Evolutionary conservation across 495 filamentous ascomycete species (phyloP).

Genomic region (Penicillium robsamsonii): DNA sequence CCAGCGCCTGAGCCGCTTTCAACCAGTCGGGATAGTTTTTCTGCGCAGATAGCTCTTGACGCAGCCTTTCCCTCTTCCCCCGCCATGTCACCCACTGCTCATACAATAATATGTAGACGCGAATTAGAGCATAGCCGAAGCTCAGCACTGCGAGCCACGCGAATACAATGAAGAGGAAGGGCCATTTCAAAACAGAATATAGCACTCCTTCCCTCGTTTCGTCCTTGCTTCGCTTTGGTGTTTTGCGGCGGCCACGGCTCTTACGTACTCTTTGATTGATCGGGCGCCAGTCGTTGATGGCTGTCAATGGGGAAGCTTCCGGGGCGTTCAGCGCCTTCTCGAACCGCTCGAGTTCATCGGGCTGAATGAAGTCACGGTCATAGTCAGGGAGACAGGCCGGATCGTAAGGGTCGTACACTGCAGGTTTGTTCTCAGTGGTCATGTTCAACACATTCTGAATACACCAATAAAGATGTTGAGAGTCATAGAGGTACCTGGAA

Average conservation of each 20-base stretch:
- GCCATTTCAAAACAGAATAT: conserved; percentile 88
- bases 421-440: conserved; percentile 31
- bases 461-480: background rate
- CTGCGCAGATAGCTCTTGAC: conserved; percentile 66
- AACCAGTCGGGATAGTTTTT: conserved; percentile 81
- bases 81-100: conserved; percentile 62
- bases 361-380: conserved; percentile 62
- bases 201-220: conserved; percentile 93
- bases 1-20: conserved; percentile 69
- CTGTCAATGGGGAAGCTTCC: conserved; percentile 55
- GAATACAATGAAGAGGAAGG: conserved; percentile 72
- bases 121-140: conserved; percentile 73
- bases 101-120: conserved; percentile 84
- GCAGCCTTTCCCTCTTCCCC: conserved; percentile 67
- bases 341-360: conserved; percentile 50
- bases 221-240: conserved; percentile 63
- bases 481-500: conserved; percentile 6
- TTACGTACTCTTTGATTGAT: conserved; percentile 65
- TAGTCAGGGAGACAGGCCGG: conserved; percentile 57
- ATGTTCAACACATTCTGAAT: conserved; percentile 39
- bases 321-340: conserved; percentile 51
- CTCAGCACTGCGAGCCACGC: conserved; percentile 72
- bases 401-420: conserved; percentile 34
- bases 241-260: conserved; percentile 42
- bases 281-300: conserved; percentile 83